Evolutionary conservation across 768 basidiomycete species (phyloP).

Genomic region (Naematelia aurantialba): DNA sequence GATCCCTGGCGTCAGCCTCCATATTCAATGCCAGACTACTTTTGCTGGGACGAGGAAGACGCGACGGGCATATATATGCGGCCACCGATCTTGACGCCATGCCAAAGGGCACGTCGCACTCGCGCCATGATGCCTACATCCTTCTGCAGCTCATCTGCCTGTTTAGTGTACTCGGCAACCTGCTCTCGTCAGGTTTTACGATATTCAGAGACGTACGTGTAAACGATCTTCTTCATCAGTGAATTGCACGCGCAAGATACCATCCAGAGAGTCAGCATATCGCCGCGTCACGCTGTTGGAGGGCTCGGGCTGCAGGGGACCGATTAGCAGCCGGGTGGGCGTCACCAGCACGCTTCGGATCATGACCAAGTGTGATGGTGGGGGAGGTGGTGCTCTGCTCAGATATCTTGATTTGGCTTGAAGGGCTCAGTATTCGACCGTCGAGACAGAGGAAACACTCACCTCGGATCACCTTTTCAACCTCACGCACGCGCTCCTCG

Average conservation of each 20-base stretch:
- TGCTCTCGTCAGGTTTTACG: slow-evolving; percentile 12
- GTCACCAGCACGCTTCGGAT: slow-evolving; percentile 41
- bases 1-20: slow-evolving; percentile 33
- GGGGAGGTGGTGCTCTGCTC: slow-evolving; percentile 13
- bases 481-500: slow-evolving; percentile 40
- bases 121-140: slow-evolving; percentile 42
- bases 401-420: slow-evolving; percentile 27
- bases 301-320: slow-evolving; percentile 43
- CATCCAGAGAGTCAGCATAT: slow-evolving; percentile 32
- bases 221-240: slow-evolving; percentile 47
- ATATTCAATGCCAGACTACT: slow-evolving; percentile 20
- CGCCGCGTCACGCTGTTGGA: slow-evolving; percentile 45
- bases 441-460: slow-evolving; percentile 8
- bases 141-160: slow-evolving; percentile 22
- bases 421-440: not conserved
- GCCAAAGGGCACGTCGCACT: slow-evolving; percentile 40
- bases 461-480: slow-evolving; percentile 32
- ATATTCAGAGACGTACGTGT: slow-evolving; percentile 22
- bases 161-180: slow-evolving; percentile 33
- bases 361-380: slow-evolving; percentile 28
- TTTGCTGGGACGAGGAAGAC: slow-evolving; percentile 46
- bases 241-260: slow-evolving; percentile 44
- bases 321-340: slow-evolving; percentile 43
- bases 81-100: slow-evolving; percentile 43
- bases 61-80: slow-evolving; percentile 41